Conservation (phyloP, 305 asterid genomes). For the Fraxinus ornus region DNA sequence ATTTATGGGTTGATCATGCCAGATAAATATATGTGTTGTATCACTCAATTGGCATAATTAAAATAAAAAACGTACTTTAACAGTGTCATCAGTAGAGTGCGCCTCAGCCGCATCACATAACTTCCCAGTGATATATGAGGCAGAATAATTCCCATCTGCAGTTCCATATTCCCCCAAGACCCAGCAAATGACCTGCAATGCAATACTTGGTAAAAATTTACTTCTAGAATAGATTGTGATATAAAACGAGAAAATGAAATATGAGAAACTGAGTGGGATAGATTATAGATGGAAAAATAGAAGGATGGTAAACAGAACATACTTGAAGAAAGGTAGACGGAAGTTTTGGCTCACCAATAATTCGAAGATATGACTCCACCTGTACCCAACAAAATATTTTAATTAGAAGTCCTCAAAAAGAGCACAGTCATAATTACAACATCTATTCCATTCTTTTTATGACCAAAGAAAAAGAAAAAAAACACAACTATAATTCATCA, state of each 20-base stretch:
- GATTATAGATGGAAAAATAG: not conserved
- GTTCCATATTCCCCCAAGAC: constrained; percentile 97
- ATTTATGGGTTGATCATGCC: not conserved
- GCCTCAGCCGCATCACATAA: constrained; percentile 91
- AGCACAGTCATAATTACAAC: constrained; percentile 21
- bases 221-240: not conserved
- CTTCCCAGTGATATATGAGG: constrained; percentile 89
- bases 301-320: constrained; percentile 27
- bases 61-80: constrained; percentile 54
- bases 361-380: constrained; percentile 90
- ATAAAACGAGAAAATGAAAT: not conserved
- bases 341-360: constrained; percentile 94
- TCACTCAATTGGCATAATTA: not conserved
- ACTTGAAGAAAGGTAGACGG: constrained; percentile 97
- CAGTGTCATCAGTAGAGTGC: constrained; percentile 81
- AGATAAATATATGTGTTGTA: not conserved
- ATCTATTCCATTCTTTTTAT: not conserved
- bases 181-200: constrained; percentile 90
- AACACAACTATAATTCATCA: not conserved
- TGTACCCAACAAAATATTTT: constrained; percentile 38
- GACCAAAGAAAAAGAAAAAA: not conserved
- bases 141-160: constrained; percentile 86
- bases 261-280: not conserved
- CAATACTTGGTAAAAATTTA: not conserved
- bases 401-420: constrained; percentile 27